Base-by-base conservation (phyloP, 495 filamentous ascomycete genomes). In the Penicillium crystallinum region DNA sequence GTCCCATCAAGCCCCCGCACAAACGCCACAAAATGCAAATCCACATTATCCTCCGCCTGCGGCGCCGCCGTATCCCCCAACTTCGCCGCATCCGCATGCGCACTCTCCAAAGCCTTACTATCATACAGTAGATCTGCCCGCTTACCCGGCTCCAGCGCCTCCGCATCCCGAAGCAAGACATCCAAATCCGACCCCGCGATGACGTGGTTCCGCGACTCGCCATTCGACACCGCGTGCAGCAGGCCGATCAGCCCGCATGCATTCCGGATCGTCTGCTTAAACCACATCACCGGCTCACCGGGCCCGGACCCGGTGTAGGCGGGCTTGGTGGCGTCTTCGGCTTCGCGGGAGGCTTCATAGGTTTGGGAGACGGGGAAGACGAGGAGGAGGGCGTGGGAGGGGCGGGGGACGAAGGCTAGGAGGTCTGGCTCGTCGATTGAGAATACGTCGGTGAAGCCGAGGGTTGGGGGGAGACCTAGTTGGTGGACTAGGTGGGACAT, bases 241-340 rank as follows among this genome's bases (percentile, higher is more conserved):
- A 95, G 71, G 0, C 85, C 90, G 68, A 93, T 91, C 41, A 89
- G 77, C 1, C 91, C 91, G 70, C 91, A 97, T 2, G 89, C 86
- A 66, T 96, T 82, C 42, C 82, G 77, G 65, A 97, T 97, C 0
- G 89, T 96, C 58, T 97, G 91, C 61, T 87, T 86, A 74, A 89
- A 96, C 91, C 91, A 96, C 44, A 91, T 77, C 3, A 88, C 84
- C 0, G 84, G 85, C 48, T 85, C 82, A 0, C 52, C 6, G 43
- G 77, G 65, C 1, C 81, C 81, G 17, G 54, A 64, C 49, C 78
- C 77, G 0, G 62, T 63, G 66, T 84, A 84, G 34, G 77, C 75
- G 12, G 69, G 57, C 27, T 79, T 69, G 3, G 61, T 53, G 30
- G 74, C 67, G 67, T 93, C 86, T 68, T 91, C 88, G 50, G 76